Evolutionary conservation across 2,329 filamentous ascomycete species (phyloP).

Genomic region (Apiospora koreana): DNA sequence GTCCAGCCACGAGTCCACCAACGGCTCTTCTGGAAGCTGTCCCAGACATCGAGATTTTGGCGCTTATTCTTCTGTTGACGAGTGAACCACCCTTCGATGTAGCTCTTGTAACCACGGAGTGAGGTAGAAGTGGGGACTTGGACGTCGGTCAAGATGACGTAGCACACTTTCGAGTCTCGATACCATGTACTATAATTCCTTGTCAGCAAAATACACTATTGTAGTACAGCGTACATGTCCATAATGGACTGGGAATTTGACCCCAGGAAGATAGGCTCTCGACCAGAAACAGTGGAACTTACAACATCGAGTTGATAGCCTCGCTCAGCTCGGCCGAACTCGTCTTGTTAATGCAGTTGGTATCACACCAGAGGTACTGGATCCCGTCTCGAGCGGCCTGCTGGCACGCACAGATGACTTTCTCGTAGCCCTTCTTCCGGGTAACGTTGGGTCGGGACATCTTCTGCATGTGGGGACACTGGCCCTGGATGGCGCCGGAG

Average conservation of each 20-base stretch:
- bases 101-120: background rate
- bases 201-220: too few relatives aligned
- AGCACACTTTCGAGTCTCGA: conserved; percentile 30
- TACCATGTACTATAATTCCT: conserved; percentile 11
- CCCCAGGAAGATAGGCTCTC: background rate
- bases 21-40: background rate
- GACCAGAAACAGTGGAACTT: background rate
- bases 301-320: conserved; percentile 39
- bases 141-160: conserved; percentile 35
- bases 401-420: conserved; percentile 33
- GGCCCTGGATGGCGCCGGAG: conserved; percentile 22
- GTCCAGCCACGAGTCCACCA: background rate
- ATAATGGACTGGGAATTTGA: too few relatives aligned
- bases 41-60: background rate
- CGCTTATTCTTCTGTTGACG: background rate
- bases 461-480: background rate
- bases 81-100: background rate
- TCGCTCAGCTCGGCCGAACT: conserved; percentile 37
- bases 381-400: conserved; percentile 27
- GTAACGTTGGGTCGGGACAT: background rate
- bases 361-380: conserved; percentile 38
- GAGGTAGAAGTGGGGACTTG: background rate
- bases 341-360: conserved; percentile 38
- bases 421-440: conserved; percentile 32
- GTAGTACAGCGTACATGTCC: too few relatives aligned